Percentiles rank a stretch among this genome's conserved stretches.
Evolutionary conservation across 2,329 filamentous ascomycete genomes (phyloP).

Genomic region (Paecilomyces sp.): DNA sequence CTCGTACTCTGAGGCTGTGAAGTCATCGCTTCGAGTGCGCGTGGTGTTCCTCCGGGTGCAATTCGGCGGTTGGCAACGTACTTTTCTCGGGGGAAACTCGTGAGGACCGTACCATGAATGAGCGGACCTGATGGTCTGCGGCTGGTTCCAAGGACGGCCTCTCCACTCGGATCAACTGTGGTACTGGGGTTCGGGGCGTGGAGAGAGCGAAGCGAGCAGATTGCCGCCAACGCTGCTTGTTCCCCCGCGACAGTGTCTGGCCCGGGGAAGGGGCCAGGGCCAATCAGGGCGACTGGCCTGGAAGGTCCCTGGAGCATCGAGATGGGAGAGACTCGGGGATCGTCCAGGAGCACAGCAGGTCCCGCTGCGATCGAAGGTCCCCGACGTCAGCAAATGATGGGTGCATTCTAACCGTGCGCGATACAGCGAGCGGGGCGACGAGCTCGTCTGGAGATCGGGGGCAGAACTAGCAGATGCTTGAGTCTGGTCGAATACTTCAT

Average conservation of each 20-base stretch:
- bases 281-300: not conserved
- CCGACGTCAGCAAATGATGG: not conserved
- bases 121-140: not conserved
- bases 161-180: not conserved
- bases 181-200: not conserved
- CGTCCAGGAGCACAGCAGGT: not conserved
- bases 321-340: constrained; percentile 9
- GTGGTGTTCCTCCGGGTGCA: not conserved
- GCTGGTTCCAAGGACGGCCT: not conserved
- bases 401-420: not conserved
- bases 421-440: not conserved
- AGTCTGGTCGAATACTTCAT: no score
- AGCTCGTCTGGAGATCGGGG: not conserved
- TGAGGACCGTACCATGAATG: not conserved
- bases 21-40: not conserved
- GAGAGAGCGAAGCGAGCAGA: not conserved
- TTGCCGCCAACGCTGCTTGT: not conserved
- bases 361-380: not conserved
- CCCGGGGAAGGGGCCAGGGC: not conserved
- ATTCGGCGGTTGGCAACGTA: constrained; percentile 3
- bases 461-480: not conserved
- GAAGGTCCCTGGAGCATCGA: constrained; percentile 6
- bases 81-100: constrained; percentile 19
- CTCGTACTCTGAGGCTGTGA: not conserved
- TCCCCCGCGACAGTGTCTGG: not conserved